Conservation (phyloP, 2,329 filamentous ascomycete genomes). For the Chrysoporthe cubensis region DNA sequence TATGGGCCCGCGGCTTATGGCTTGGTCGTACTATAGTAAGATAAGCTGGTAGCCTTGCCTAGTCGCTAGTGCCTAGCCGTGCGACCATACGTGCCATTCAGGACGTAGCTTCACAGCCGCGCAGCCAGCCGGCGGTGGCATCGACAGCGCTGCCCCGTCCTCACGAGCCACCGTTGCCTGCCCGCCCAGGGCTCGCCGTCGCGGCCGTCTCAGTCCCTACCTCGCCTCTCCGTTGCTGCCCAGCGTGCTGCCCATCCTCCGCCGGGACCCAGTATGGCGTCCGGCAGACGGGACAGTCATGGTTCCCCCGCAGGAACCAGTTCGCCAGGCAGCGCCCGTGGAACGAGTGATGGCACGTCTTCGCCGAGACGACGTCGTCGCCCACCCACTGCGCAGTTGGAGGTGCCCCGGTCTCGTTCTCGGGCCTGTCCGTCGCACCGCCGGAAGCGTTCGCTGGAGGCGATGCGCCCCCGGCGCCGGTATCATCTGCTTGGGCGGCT, state of each 20-base stretch:
- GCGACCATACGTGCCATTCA: too few species aligned
- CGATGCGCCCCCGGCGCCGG: not conserved
- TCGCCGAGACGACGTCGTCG: constrained; percentile 43
- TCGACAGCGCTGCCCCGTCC: too few species aligned
- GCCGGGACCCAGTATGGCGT: constrained; percentile 37
- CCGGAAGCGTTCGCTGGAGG: not conserved
- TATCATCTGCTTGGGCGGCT: not conserved
- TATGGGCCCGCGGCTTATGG: too few species aligned
- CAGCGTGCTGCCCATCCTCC: not conserved
- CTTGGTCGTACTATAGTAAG: too few species aligned
- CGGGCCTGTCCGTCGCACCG: not conserved
- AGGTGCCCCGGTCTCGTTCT: not conserved
- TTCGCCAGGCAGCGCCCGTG: constrained; percentile 45
- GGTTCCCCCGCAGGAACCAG: constrained; percentile 44
- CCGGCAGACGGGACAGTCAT: constrained; percentile 46
- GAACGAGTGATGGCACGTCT: constrained; percentile 44
- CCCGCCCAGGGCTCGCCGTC: not conserved
- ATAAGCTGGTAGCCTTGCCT: too few species aligned
- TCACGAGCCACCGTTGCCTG: too few species aligned
- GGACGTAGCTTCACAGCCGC: too few species aligned
- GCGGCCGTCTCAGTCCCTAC: not conserved
- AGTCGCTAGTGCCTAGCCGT: too few species aligned
- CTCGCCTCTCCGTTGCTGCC: not conserved
- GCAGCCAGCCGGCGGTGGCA: too few species aligned
- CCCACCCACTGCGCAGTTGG: constrained; percentile 14